A percentile compares a stretch with the other conserved stretches of the same genome.
Conservation (phyloP, 2,329 filamentous ascomycete species). For the Aspergillus carbonarius region DNA sequence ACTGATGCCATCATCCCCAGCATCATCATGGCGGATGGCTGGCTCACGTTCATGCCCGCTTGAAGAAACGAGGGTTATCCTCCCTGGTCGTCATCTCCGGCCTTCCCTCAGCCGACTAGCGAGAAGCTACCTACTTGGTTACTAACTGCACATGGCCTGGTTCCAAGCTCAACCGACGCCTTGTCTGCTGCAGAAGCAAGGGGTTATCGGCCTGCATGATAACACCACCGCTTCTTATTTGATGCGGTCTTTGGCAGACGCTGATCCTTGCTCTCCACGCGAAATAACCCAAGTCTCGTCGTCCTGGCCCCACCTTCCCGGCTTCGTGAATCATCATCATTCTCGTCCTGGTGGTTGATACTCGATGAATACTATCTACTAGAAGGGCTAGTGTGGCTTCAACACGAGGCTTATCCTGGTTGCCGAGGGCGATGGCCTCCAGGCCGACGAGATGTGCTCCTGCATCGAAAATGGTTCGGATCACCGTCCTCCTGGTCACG, state of each 20-base stretch:
- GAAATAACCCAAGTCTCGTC: conserved; percentile 5
- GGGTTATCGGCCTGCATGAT: not conserved
- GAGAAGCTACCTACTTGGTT: no score
- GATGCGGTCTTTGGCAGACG: conserved; percentile 3
- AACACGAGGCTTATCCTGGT: no score
- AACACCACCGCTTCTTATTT: not conserved
- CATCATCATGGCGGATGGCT: not conserved
- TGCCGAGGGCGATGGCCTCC: not conserved
- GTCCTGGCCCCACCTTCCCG: not conserved
- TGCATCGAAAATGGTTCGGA: not conserved
- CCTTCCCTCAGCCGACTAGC: no score
- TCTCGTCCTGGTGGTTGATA: no score
- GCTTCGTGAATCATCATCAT: not conserved
- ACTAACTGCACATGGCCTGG: no score
- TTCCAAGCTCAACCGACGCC: no score
- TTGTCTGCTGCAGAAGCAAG: conserved; percentile 8
- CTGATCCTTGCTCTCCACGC: conserved; percentile 24
- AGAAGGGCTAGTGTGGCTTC: not conserved
- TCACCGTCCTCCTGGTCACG: not conserved
- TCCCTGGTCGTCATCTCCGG: no score
- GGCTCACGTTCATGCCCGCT: no score
- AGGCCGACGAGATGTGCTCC: not conserved
- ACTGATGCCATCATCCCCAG: not conserved
- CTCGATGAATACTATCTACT: not conserved
- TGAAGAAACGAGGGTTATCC: no score